Evolutionary conservation across 768 basidiomycete species (phyloP).

Genomic region (Lyophyllum semitale): DNA sequence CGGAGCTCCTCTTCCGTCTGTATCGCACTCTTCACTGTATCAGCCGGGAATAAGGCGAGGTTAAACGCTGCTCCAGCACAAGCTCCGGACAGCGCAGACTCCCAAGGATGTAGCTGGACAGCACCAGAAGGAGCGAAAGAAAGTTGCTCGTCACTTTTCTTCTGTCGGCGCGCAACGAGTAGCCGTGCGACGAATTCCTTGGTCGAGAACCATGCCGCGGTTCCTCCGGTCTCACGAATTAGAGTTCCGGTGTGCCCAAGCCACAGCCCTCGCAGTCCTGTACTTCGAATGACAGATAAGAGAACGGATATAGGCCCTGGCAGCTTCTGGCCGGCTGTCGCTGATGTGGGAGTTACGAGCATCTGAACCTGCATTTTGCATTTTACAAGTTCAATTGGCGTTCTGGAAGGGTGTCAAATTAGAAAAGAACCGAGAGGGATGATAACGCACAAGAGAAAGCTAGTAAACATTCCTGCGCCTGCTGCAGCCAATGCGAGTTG

Average conservation of each 20-base stretch:
- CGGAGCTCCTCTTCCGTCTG: slow-evolving; percentile 92
- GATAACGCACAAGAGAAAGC: slow-evolving; percentile 77
- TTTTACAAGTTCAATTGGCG: slow-evolving; percentile 93
- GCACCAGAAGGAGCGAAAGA: slow-evolving; percentile 33
- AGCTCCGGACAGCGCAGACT: slow-evolving; percentile 86
- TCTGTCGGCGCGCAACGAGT: slow-evolving; percentile 55
- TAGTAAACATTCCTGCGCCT: slow-evolving; percentile 84
- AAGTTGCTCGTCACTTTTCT: slow-evolving; percentile 8
- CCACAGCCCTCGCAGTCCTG: slow-evolving; percentile 90
- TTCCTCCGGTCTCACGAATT: slow-evolving; percentile 91
- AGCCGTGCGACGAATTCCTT: slow-evolving; percentile 75
- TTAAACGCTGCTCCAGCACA: slow-evolving; percentile 86
- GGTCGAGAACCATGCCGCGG: slow-evolving; percentile 86
- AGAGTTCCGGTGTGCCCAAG: slow-evolving; percentile 93
- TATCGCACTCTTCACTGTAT: slow-evolving; percentile 91
- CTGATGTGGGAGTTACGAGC: slow-evolving; percentile 39
- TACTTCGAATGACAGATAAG: slow-evolving; percentile 56
- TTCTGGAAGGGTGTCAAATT: slow-evolving; percentile 44
- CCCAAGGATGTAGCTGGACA: slow-evolving; percentile 64
- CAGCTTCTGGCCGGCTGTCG: slow-evolving; percentile 30
- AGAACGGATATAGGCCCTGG: slow-evolving; percentile 79
- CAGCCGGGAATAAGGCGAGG: slow-evolving; percentile 91
- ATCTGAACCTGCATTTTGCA: slow-evolving; percentile 98
- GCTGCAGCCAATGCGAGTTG: slow-evolving; percentile 82
- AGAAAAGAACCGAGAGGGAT: slow-evolving; percentile 1